These are phyloP conservation scores for Phaeophleospora eucalypticola DNA, from an alignment of 2,329 filamentous ascomycete species.

Conservation along the genomic window DNA sequence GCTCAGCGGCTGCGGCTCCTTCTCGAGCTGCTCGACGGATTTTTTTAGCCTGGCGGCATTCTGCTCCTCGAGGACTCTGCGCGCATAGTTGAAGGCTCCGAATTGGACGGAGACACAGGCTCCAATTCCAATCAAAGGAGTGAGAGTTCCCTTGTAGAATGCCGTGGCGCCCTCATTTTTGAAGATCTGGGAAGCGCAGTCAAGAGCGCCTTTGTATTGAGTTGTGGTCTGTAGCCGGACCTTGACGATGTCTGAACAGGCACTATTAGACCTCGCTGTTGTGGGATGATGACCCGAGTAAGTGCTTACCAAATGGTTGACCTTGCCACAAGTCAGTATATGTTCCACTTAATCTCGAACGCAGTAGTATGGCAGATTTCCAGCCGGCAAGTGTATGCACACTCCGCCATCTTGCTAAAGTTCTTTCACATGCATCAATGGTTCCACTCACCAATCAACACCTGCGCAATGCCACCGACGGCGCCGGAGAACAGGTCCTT, in stretches of 20 bases:
- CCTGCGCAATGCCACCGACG: constrained; percentile 87
- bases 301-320: constrained; percentile 59
- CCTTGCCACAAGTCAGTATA: constrained; percentile 38
- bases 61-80: constrained; percentile 74
- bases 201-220: constrained; percentile 73
- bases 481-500: constrained; percentile 93
- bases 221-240: constrained; percentile 88
- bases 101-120: constrained; percentile 97
- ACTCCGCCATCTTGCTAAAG: no score
- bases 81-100: constrained; percentile 89
- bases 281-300: neutral
- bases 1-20: constrained; percentile 50
- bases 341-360: no score
- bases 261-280: neutral
- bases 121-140: constrained; percentile 89
- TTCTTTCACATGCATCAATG: neutral
- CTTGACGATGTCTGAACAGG: constrained; percentile 78
- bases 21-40: constrained; percentile 30
- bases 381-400: no score
- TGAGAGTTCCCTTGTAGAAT: constrained; percentile 98
- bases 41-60: constrained; percentile 49
- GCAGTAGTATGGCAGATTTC: no score
- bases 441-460: constrained; percentile 83
- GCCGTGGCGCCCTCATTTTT: constrained; percentile 81
- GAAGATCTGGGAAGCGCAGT: constrained; percentile 79